These are phyloP conservation scores for Curvularia spicifera DNA, from an alignment of 2,329 filamentous ascomycete genomes.

Conservation along the genomic window DNA sequence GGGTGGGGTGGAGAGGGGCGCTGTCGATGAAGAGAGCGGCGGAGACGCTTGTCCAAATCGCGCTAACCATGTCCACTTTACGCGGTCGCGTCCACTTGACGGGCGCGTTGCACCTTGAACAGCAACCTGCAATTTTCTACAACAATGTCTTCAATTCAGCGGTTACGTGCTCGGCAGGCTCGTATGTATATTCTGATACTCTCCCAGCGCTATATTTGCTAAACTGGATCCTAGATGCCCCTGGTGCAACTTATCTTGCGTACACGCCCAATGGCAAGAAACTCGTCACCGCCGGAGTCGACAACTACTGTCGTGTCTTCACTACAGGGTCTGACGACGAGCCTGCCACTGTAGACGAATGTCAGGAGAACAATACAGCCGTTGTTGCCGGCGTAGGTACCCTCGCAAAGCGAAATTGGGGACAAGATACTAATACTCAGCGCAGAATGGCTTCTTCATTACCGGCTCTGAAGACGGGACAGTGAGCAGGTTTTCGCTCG, in stretches of 20 bases:
- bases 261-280: conserved; percentile 89
- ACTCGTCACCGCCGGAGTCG: conserved; percentile 88
- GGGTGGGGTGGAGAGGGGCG: background rate
- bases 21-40: background rate
- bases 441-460: conserved; percentile 79
- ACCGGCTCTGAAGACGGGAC: conserved; percentile 92
- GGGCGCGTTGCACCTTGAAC: conserved; percentile 12
- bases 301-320: conserved; percentile 93
- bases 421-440: conserved; percentile 23
- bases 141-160: conserved; percentile 22
- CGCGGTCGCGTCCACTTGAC: conserved; percentile 15
- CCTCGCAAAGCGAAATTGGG: background rate
- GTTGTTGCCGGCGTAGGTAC: conserved; percentile 70
- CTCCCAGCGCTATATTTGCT: background rate
- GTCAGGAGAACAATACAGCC: conserved; percentile 81
- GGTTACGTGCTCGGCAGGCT: conserved; percentile 42
- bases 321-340: conserved; percentile 91
- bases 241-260: conserved; percentile 82
- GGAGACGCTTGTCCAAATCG: conserved; percentile 14
- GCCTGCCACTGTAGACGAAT: conserved; percentile 89
- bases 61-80: conserved; percentile 18
- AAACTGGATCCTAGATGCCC: conserved; percentile 66
- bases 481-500: conserved; percentile 90
- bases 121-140: conserved; percentile 8
- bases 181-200: conserved; percentile 28